Percentiles rank a stretch among this genome's conserved stretches.
Conservation (phyloP, 805 yeast genomes). For the Ogataea populi-albae region DNA sequence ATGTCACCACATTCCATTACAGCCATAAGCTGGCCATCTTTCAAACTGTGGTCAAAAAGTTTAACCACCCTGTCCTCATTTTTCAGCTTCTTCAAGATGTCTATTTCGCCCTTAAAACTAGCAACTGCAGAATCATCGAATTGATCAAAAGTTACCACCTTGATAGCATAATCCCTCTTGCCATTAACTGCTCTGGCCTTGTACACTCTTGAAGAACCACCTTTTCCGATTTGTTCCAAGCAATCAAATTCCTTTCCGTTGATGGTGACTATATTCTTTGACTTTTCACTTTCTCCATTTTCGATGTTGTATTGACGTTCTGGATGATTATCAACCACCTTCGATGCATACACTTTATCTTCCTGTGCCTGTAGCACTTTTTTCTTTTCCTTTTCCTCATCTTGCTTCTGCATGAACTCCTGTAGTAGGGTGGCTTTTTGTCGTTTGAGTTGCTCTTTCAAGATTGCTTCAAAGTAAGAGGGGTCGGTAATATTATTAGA, state of each 20-base stretch:
- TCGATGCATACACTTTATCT: too few species aligned
- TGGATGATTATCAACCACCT: too few species aligned
- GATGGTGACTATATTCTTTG: conserved; percentile 31
- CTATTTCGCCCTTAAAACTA: conserved; percentile 90
- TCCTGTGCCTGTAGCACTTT: too few species aligned
- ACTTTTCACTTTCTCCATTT: conserved; percentile 6
- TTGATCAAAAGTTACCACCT: conserved; percentile 76
- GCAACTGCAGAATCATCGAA: conserved; percentile 69
- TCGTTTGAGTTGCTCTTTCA: conserved; percentile 19
- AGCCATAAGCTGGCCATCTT: conserved; percentile 59
- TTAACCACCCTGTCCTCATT: conserved; percentile 72
- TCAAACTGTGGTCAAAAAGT: conserved; percentile 69
- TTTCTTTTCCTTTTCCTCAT: conserved; percentile 1
- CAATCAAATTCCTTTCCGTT: conserved; percentile 69
- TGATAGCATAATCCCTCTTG: conserved; percentile 70
- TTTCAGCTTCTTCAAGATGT: conserved; percentile 58
- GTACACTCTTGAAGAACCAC: conserved; percentile 91
- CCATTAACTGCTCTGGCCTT: conserved; percentile 55
- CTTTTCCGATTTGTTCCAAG: conserved; percentile 79
- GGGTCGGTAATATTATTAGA: conserved; percentile 6
- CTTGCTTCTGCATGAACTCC: conserved; percentile 13
- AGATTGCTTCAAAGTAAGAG: conserved; percentile 9
- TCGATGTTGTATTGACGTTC: too few species aligned
- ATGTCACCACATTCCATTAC: conserved; percentile 96
- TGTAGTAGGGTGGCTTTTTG: conserved; percentile 19